phyloP scores from a whole-genome alignment of 441 rosid species.

The Iberis amara region DNA sequence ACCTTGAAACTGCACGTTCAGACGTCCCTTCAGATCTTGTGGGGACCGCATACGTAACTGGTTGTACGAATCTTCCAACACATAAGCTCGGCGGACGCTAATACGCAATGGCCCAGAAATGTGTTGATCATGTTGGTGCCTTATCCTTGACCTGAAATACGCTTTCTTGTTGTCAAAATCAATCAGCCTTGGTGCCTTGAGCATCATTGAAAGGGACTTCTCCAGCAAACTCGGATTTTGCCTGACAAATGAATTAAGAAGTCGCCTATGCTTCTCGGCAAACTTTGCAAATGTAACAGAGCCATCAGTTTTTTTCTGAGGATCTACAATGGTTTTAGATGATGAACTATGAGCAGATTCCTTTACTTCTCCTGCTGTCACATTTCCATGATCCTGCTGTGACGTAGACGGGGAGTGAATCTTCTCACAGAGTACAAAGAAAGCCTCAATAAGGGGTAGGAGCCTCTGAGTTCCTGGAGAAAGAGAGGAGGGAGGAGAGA shows the following conservation, averaged over 20 bases:
- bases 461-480: slow-evolving; percentile 92
- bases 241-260: slow-evolving; percentile 84
- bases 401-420: slow-evolving; percentile 50
- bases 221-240: slow-evolving; percentile 86
- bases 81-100: slow-evolving; percentile 86
- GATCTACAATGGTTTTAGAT: slow-evolving; percentile 40
- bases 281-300: slow-evolving; percentile 75
- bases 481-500: slow-evolving; percentile 59
- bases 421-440: slow-evolving; percentile 94
- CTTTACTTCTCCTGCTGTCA: slow-evolving; percentile 76
- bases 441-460: slow-evolving; percentile 91
- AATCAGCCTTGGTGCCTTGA: slow-evolving; percentile 90
- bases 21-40: slow-evolving; percentile 87
- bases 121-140: slow-evolving; percentile 87
- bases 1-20: slow-evolving; percentile 96
- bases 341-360: slow-evolving; percentile 59
- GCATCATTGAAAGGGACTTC: slow-evolving; percentile 88
- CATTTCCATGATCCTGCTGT: slow-evolving; percentile 66
- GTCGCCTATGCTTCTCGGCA: slow-evolving; percentile 91
- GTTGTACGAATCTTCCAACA: slow-evolving; percentile 96
- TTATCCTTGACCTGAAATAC: slow-evolving; percentile 88
- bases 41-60: slow-evolving; percentile 92
- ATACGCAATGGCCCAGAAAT: slow-evolving; percentile 86
- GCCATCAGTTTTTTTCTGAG: slow-evolving; percentile 69
- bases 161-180: slow-evolving; percentile 96